These are phyloP conservation scores for Phytophthora aleatoria DNA, from an alignment of 352 stramenopile species.

Conservation along the genomic window DNA sequence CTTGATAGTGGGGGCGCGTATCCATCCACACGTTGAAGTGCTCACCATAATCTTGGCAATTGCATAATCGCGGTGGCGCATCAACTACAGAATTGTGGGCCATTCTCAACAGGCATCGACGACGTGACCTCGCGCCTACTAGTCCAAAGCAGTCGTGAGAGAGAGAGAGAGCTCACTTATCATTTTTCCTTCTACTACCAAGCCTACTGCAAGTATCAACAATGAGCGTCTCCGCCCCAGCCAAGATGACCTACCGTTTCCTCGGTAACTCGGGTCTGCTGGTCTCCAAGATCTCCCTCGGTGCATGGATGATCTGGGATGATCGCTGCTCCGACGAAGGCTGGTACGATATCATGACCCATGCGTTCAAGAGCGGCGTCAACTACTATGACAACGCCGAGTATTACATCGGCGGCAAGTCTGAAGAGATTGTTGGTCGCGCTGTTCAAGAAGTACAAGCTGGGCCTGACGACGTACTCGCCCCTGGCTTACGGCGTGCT, in stretches of 20 bases:
- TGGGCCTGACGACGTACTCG: conserved; percentile 58
- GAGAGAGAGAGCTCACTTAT: not conserved
- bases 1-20: no score
- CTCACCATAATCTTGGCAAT: not conserved
- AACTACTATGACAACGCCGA: conserved; percentile 59
- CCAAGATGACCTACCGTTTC: conserved; percentile 43
- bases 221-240: conserved; percentile 8
- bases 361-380: conserved; percentile 43
- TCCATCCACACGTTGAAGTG: not conserved
- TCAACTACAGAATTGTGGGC: not conserved
- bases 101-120: no score
- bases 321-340: conserved; percentile 16
- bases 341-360: conserved; percentile 42
- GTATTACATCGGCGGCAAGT: conserved; percentile 38
- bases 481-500: conserved; percentile 51
- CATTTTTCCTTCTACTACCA: not conserved
- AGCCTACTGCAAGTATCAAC: not conserved
- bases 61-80: not conserved
- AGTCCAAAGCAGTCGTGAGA: no score
- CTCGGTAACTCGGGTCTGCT: conserved; percentile 41
- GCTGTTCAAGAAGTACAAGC: conserved; percentile 62
- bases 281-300: conserved; percentile 46
- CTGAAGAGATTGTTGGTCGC: conserved; percentile 40
- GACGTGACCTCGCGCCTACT: no score
- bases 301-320: conserved; percentile 33